Evolutionary conservation across 345 rosid species (phyloP).

Genomic region (Clausena lansium): DNA sequence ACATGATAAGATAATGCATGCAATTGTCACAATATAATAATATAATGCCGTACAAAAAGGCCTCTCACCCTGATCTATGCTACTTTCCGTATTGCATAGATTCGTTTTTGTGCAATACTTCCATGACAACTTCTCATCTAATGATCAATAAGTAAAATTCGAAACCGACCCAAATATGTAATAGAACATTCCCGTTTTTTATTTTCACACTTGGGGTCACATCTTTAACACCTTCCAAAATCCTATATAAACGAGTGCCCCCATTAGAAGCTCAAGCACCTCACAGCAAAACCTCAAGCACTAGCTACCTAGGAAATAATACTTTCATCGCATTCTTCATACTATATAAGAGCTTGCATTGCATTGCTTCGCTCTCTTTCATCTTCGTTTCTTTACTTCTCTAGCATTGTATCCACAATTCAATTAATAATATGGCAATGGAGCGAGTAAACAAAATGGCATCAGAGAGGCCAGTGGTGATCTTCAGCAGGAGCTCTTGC

Average conservation of each 20-base stretch:
- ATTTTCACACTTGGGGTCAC: background rate
- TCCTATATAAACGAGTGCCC: conserved; percentile 29
- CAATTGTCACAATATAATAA: background rate
- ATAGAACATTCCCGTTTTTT: conserved; percentile 27
- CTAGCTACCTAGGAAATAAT: background rate
- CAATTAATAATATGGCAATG: conserved; percentile 26
- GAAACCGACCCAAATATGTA: conserved; percentile 36
- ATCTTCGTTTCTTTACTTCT: too few species aligned
- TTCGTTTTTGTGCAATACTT: conserved; percentile 24
- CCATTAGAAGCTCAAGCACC: background rate
- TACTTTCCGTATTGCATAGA: conserved; percentile 32
- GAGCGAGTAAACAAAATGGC: conserved; percentile 67
- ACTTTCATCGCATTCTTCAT: background rate
- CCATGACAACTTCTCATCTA: conserved; percentile 10
- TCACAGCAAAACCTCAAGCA: conserved; percentile 4
- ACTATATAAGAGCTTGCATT: background rate
- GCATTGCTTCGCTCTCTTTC: background rate
- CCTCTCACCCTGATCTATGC: background rate
- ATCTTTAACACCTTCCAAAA: background rate
- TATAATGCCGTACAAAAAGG: conserved; percentile 26
- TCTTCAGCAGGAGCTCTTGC: conserved; percentile 91
- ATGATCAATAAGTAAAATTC: conserved; percentile 17
- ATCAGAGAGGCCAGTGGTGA: conserved; percentile 94
- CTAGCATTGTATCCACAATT: background rate
- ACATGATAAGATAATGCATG: background rate